phyloP scores from a whole-genome alignment of 108 stramenopile genomes.

The Pseudonitzschia delicatissima region DNA sequence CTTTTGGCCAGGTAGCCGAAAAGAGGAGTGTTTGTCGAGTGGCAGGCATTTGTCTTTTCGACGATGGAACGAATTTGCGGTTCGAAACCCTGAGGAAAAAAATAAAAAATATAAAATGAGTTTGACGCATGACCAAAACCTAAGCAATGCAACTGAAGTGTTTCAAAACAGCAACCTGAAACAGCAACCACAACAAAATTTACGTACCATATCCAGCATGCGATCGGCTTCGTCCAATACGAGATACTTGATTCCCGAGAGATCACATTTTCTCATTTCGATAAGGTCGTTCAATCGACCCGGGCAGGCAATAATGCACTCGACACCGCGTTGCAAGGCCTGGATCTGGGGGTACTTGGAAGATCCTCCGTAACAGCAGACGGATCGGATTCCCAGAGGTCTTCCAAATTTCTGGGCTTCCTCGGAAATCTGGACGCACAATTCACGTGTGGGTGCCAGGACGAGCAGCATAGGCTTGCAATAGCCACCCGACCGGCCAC shows the following conservation, averaged over 20 bases:
- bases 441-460: slow-evolving; percentile 97
- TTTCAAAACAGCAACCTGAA: background rate
- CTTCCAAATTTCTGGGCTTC: slow-evolving; percentile 95
- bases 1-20: slow-evolving; percentile 97
- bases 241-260: slow-evolving; percentile 81
- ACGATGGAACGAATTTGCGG: slow-evolving; percentile 98
- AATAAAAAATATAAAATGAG: slow-evolving; percentile 71
- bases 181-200: background rate
- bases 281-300: slow-evolving; percentile 97
- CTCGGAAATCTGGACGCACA: slow-evolving; percentile 96
- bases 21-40: slow-evolving; percentile 95
- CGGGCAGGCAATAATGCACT: slow-evolving; percentile 95
- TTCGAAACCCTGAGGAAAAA: slow-evolving; percentile 92
- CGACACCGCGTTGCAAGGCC: slow-evolving; percentile 84
- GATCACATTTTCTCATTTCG: slow-evolving; percentile 89
- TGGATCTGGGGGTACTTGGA: slow-evolving; percentile 89
- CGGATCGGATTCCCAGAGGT: slow-evolving; percentile 86
- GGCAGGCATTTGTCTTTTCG: slow-evolving; percentile 64
- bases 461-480: slow-evolving; percentile 69
- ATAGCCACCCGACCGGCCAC: slow-evolving; percentile 28
- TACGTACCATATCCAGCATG: slow-evolving; percentile 39
- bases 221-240: slow-evolving; percentile 96
- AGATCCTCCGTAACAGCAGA: slow-evolving; percentile 97
- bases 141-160: background rate
- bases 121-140: background rate